Evolutionary conservation across 1,284 basidiomycete species (phyloP), one percentile per base, ranked within the genome.

Genomic region (Jaminaea rosea): DNA sequence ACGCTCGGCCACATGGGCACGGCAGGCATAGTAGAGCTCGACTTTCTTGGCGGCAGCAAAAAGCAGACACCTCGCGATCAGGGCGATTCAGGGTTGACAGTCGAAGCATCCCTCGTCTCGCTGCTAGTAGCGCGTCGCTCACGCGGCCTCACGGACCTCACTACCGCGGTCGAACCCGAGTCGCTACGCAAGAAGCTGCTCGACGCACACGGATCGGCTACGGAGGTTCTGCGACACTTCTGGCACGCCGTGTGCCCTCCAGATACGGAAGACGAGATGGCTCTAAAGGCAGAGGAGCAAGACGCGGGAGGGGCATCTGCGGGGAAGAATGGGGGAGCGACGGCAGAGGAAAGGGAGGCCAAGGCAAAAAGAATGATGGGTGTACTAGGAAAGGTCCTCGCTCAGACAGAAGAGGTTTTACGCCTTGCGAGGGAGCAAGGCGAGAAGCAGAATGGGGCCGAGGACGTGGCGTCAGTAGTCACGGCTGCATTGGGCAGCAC

Each of bases 221-320:
- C 88, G 62, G 93, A 99, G 75, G 96, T 97, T 73, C 79, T 99
- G 9, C 83, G 93, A 9, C 93, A 97, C 71, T 97, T 91, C 71
- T 98, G 92, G 91, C 80, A 85, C 9, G 82, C 89, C 0, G 81
- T 88, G 46, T 85, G 92, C 52, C 92, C 92, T 1, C 81, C 28
- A 15, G 15, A 39, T 50, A 36, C 26, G 21, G 31, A 51, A 7
- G 26, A 51, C 49, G 26, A 42, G 39, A 23, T 42, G 15, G 23
- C n/a, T n/a, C n/a, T 42, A 11, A 42, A 42, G 39, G 19, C 24
- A 11, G 39, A 42, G 23, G 39, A 42, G 19, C 19, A 23, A 17
- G 39, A 42, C n/a, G n/a, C n/a, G n/a, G n/a, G n/a, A 23, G 39
- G 39, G 19, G 39, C 19, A 23, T 42, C 17, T 5, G 13, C 17